phyloP scores from a whole-genome alignment of 2,329 filamentous ascomycete species.

The Cladophialophora immunda region DNA sequence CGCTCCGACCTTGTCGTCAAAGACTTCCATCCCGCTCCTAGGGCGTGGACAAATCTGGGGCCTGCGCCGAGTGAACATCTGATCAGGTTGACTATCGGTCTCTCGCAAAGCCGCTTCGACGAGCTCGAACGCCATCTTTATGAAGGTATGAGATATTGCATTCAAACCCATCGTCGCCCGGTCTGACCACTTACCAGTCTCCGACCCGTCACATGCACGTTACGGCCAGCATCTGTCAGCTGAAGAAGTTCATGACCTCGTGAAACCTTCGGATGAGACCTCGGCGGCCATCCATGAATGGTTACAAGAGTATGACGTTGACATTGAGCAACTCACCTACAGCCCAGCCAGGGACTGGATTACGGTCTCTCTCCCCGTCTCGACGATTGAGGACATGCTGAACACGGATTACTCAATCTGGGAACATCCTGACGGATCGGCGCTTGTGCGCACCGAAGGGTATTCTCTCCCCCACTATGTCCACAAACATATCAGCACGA shows the following conservation, averaged over 20 bases:
- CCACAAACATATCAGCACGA: slow-evolving; percentile 37
- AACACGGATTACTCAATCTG: slow-evolving; percentile 37
- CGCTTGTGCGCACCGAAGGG: slow-evolving; percentile 34
- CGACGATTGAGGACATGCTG: slow-evolving; percentile 31
- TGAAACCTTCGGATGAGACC: slow-evolving; percentile 35
- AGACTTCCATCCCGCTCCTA: slow-evolving; percentile 63
- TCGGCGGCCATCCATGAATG: slow-evolving; percentile 34
- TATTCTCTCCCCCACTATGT: slow-evolving; percentile 37
- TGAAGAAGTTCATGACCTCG: slow-evolving; percentile 36
- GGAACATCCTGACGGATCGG: slow-evolving; percentile 33
- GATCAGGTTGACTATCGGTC: slow-evolving; percentile 65
- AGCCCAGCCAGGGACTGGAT: slow-evolving; percentile 38
- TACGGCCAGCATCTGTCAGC: slow-evolving; percentile 38
- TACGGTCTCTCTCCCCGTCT: slow-evolving; percentile 30
- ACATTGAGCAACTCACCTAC: slow-evolving; percentile 45
- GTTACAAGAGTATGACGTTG: slow-evolving; percentile 59
- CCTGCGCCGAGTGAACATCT: slow-evolving; percentile 58
- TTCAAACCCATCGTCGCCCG: not conserved
- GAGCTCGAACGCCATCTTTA: slow-evolving; percentile 37
- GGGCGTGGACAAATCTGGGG: slow-evolving; percentile 59
- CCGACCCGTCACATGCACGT: slow-evolving; percentile 31
- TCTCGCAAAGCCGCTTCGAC: slow-evolving; percentile 54
- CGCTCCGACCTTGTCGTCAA: slow-evolving; percentile 62
- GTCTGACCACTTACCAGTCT: slow-evolving; percentile 26
- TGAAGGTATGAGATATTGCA: slow-evolving; percentile 22